Base-by-base conservation (phyloP, 2,329 filamentous ascomycete species). In the Alternaria sp. region DNA sequence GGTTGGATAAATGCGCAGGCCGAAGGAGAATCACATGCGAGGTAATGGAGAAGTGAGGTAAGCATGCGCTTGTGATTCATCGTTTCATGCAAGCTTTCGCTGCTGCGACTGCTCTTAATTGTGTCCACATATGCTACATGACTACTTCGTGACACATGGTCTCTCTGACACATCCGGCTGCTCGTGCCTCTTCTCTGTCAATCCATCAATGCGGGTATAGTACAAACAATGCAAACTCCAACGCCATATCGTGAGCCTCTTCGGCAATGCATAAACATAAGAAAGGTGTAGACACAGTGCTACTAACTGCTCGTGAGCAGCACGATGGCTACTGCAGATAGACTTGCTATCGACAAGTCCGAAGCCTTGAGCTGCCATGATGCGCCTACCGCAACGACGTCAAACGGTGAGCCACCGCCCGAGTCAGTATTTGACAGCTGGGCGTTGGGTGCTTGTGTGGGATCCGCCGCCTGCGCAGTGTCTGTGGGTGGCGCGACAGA, bases 401-500 rank as follows among this genome's bases (percentile, higher is more conserved):
- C 82, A 62, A 84, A 84, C 6, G 82, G 83, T 56, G 80, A 82
- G n/a, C 83, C 83, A 15, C 82, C 82, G 20, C 82, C 81, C 12
- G 78, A 80, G 25, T 78, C 75, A 20, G 74, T 66, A 54, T 75
- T 79, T 10, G 75, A 75, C 18, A 77, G 74, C 60, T 81, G 76
- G 15, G 69, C 68, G 33, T 70, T 77, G 8, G 71, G 61, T n/a
- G 69, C 68, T 58, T 41, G 64, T 57, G 41, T 68, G 43, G 56
- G 67, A 56, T 57, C 57, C 67, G 56, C 53, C 43, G 64, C 44
- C 15, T 51, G 53, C 20, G 43, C 59, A 18, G 63, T 58, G 45
- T 51, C 37, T 9, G 67, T 65, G n/a, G 70, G 63, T 14, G 54
- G 53, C 12, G 47, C 57, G 15, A 53, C 53, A 43, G 44, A 47